These are phyloP conservation scores for Medicago truncatula DNA, from an alignment of 306 rosid genomes.

Conservation along the genomic window DNA sequence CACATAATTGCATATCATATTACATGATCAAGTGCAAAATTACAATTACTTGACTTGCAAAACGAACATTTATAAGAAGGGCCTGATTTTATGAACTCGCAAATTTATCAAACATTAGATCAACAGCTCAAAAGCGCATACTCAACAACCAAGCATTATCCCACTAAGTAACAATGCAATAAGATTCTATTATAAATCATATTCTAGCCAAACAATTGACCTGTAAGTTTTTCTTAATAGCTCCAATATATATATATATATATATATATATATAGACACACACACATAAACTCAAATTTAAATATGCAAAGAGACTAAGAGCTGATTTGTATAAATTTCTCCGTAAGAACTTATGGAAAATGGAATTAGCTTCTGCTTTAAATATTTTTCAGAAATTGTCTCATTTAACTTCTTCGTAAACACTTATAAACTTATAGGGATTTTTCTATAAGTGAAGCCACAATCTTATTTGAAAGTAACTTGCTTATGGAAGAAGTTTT, in stretches of 20 bases:
- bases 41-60: conserved; percentile 19
- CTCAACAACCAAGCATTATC: not conserved
- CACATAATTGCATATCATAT: conserved; percentile 26
- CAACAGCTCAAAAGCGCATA: conserved; percentile 7
- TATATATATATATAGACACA: too few species aligned
- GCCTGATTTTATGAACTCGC: conserved; percentile 9
- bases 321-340: not conserved
- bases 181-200: not conserved
- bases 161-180: not conserved
- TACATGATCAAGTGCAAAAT: conserved; percentile 24
- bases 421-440: not conserved
- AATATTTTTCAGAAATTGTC: not conserved
- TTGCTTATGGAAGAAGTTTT: conserved; percentile 29
- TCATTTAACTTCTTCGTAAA: not conserved
- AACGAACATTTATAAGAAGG: conserved; percentile 16
- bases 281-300: conserved; percentile 26
- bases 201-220: not conserved
- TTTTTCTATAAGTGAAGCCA: not conserved
- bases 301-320: conserved; percentile 24
- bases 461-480: conserved; percentile 15
- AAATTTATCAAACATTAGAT: conserved; percentile 15
- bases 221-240: conserved; percentile 3
- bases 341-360: not conserved
- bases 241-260: too few species aligned
- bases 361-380: not conserved